These are phyloP conservation scores for Chara braunii DNA, from an alignment of 139 green algal species.

Conservation along the genomic window DNA sequence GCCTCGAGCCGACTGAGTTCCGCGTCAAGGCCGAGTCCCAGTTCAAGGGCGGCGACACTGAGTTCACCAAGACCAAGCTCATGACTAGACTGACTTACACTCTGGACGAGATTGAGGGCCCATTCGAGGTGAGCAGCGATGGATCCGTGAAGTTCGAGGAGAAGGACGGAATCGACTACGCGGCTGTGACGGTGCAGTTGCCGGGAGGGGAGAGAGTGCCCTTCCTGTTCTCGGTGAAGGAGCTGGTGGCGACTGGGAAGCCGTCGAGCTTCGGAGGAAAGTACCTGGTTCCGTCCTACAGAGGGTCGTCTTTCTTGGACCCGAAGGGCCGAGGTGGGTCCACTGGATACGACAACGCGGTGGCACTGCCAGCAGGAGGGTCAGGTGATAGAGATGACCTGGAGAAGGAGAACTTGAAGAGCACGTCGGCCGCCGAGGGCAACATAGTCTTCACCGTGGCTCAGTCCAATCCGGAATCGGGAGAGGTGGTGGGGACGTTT, in stretches of 20 bases:
- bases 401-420: conserved; percentile 94
- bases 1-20: conserved; percentile 92
- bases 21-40: conserved; percentile 50
- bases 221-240: conserved; percentile 99
- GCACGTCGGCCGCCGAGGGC: conserved; percentile 60
- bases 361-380: conserved; percentile 77
- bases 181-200: conserved; percentile 91
- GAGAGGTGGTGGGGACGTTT: conserved; percentile 95
- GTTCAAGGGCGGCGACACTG: conserved; percentile 20
- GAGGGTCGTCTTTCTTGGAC: conserved; percentile 97
- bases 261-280: conserved; percentile 77
- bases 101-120: conserved; percentile 67
- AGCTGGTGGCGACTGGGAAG: conserved; percentile 85
- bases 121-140: conserved; percentile 46
- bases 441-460: conserved; percentile 87
- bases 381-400: conserved; percentile 75
- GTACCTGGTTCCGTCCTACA: conserved; percentile 97
- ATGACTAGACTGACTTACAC: conserved; percentile 99
- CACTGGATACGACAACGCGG: conserved; percentile 91
- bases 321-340: conserved; percentile 95
- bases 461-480: conserved; percentile 78
- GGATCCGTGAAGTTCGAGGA: conserved; percentile 86
- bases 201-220: conserved; percentile 95
- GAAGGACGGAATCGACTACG: conserved; percentile 97
- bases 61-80: conserved; percentile 80